phyloP scores from a whole-genome alignment of 352 stramenopile genomes.

The Globisporangium camurandrum region DNA sequence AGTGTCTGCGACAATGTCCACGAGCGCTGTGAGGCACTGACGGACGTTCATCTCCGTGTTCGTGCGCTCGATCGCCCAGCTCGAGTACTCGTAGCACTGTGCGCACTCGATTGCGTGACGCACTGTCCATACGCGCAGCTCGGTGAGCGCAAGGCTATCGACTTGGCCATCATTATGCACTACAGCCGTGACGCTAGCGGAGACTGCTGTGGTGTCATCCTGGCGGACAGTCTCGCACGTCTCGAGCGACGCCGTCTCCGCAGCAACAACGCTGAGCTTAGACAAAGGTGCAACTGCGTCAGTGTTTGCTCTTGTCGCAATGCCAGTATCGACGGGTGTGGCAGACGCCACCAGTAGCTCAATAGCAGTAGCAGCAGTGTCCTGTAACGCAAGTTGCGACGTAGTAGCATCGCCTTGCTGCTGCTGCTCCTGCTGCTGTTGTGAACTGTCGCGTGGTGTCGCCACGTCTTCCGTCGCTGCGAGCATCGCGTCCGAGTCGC shows the following conservation, averaged over 20 bases:
- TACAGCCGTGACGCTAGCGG: too few relatives aligned
- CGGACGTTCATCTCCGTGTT: slow-evolving; percentile 20
- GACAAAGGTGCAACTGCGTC: too few relatives aligned
- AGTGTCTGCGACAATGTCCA: slow-evolving; percentile 24
- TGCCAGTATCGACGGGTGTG: too few relatives aligned
- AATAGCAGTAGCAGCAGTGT: not conserved
- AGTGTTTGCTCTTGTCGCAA: too few relatives aligned
- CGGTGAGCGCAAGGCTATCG: slow-evolving; percentile 8
- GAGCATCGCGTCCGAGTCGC: not conserved
- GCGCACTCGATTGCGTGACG: slow-evolving; percentile 42
- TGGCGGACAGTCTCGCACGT: too few relatives aligned
- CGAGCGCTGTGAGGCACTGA: slow-evolving; percentile 16
- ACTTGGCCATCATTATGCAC: too few relatives aligned
- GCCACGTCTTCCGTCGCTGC: not conserved
- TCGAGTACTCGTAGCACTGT: slow-evolving; percentile 45
- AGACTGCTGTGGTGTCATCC: too few relatives aligned
- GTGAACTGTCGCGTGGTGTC: not conserved
- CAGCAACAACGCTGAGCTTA: not conserved
- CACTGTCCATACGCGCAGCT: slow-evolving; percentile 31
- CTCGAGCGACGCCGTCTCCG: not conserved
- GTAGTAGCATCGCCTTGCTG: not conserved
- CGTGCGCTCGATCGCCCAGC: slow-evolving; percentile 27
- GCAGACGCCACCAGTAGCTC: not conserved
- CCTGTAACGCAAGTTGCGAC: not conserved
- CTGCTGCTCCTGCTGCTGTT: too few relatives aligned